Base-by-base conservation (phyloP, 805 yeast species). In the Starmerella scarabaei region DNA sequence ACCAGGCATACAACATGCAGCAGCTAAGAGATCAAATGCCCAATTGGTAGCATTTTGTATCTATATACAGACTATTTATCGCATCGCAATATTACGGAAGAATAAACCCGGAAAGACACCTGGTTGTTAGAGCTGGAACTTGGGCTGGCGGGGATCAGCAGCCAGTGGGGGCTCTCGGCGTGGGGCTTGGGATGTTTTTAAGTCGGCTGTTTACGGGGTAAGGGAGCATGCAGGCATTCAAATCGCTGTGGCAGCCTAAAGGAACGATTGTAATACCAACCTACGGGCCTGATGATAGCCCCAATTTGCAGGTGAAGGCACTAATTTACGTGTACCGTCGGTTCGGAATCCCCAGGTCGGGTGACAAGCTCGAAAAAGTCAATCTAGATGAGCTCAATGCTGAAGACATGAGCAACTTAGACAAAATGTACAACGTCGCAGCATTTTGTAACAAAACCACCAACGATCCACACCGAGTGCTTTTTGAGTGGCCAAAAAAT, bases 401-500 rank as follows among this genome's bases (percentile, higher is more conserved):
- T 3, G 49, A 40, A 17, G 61, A 57, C 38, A 45, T 48, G 35
- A 54, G 47, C 17, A 73, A 72, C 48, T 59, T 78, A 40, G 85
- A 79, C 52, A 45, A 57, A 12, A 62, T 72, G 48, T 79, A 77
- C 53, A 75, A 75, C 53, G 56, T 64, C 32, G 38, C 46, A 0
- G 64, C 55, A 27, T 73, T 79, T 49, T 63, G 65, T 36, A 45
- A 52, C 8, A 47, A 58, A 6, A 44, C 78, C 32, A 40, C 63
- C n/a, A 37, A 34, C 23, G 82, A 78, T 55, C 77, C 76, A 41
- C 75, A 77, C 53, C 63, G 85, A 20, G 73, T 79, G 11, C 61
- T 77, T 41, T 66, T 75, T 16, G 86, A 79, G 53, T 79, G 75
- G 68, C 54, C 64, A 35, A 77, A 76, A 52, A 79, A 79, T 62